Evolutionary conservation across 139 green algal species (phyloP), one percentile per base, ranked within the genome.

Genomic region (Desmodesmus armatus): DNA sequence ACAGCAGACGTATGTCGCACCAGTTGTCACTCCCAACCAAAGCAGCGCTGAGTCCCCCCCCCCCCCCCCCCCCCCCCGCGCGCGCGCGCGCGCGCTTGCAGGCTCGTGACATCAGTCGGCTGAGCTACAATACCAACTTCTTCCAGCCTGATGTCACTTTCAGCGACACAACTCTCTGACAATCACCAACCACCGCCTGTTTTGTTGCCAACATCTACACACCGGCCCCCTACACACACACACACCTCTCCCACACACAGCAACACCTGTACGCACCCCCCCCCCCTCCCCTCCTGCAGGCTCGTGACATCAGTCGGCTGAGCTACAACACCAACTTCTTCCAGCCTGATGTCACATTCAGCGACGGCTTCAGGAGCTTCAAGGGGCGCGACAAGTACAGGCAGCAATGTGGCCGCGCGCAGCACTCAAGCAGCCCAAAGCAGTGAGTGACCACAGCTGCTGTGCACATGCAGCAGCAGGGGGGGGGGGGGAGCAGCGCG

Each of bases 331-430:
- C 58, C n/a, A 71, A 55, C 75, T 58, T 63, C 39, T 84, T 88
- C 51, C 75, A 84, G 84, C 75, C 75, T 1, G 75, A 84, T 31
- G 44, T 71, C 11, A 33, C 29, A 0, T 84, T 58, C 84, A 92
- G 87, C 7, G 92, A 95, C 82, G 63, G 84, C 41, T 92, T 92
- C 35, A 85, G 90, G 9, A 87, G 66, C 6, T 95, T 94, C 69
- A 92, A 82, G 19, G 93, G 93, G 2, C 43, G 63, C 0, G 87
- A 91, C 29, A 84, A 86, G n/a, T 94, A 92, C 85, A 29, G 37
- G 40, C 58, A 3, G 76, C 89, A 15, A 82, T 91, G 43, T 94
- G 92, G 78, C 35, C 92, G 29, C 33, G 72, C 3, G 87, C 90
- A 2, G 73, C 51, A 17, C 37, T 94, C 21, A 41, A 84, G 0